phyloP scores from a whole-genome alignment of 2,329 filamentous ascomycete species.

The Incumbomyces lentus region DNA sequence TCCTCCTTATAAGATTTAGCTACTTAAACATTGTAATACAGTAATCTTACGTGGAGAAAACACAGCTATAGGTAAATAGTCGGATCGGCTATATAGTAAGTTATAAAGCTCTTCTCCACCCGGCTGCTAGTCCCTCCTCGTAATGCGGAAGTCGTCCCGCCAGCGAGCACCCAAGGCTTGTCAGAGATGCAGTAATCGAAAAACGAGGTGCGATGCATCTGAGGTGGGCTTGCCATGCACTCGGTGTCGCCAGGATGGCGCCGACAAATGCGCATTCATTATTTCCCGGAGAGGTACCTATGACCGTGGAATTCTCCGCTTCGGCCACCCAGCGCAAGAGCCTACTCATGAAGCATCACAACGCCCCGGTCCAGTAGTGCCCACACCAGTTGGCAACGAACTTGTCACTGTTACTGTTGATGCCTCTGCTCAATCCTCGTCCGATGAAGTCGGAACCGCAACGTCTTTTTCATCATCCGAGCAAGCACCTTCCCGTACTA shows the following conservation, averaged over 20 bases:
- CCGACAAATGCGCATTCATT: conserved; percentile 4
- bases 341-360: neutral
- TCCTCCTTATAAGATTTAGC: no score
- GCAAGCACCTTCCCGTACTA: neutral
- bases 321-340: neutral
- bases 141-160: neutral
- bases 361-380: neutral
- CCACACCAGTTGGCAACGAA: neutral
- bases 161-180: conserved; percentile 10
- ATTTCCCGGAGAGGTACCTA: conserved; percentile 10
- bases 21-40: no score
- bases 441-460: neutral
- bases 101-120: neutral
- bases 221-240: conserved; percentile 9
- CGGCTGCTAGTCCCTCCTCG: neutral
- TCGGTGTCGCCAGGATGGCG: conserved; percentile 4
- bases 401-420: neutral
- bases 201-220: conserved; percentile 10
- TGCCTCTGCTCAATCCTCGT: neutral
- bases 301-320: conserved; percentile 2
- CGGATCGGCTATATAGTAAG: neutral
- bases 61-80: neutral
- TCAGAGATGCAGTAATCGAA: conserved; percentile 9
- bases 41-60: no score
- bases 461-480: neutral